Evolutionary conservation across 306 rosid species (phyloP).

Genomic region (Oxytropis ochrocephala): DNA sequence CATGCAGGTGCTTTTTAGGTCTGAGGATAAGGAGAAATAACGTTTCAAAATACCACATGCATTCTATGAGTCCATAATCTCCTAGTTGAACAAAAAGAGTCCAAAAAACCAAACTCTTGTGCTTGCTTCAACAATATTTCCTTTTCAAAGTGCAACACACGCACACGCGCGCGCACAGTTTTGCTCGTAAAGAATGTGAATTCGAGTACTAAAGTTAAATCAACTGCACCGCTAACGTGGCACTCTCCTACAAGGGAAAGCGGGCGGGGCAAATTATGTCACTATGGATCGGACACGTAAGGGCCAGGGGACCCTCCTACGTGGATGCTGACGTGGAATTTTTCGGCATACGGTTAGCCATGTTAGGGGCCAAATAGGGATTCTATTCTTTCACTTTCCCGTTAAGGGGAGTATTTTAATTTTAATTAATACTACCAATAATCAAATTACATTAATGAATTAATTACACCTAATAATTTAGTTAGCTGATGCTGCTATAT

Average conservation of each 20-base stretch:
- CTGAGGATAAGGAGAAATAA: too few species aligned
- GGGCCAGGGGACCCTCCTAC: conserved; percentile 54
- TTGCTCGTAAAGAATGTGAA: not conserved
- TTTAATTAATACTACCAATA: not conserved
- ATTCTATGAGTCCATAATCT: too few species aligned
- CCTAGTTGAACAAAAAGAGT: too few species aligned
- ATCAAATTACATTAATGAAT: not conserved
- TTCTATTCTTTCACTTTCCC: conserved; percentile 45
- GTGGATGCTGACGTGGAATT: conserved; percentile 68
- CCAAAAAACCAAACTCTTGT: too few species aligned
- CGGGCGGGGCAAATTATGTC: conserved; percentile 55
- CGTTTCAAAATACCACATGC: too few species aligned
- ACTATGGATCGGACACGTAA: conserved; percentile 49
- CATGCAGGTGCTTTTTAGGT: too few species aligned
- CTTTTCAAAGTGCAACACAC: too few species aligned
- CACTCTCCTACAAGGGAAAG: conserved; percentile 65
- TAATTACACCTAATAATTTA: not conserved
- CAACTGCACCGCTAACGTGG: conserved; percentile 35
- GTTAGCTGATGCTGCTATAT: not conserved
- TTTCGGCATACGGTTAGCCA: conserved; percentile 40
- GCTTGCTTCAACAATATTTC: too few species aligned
- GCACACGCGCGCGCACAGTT: not conserved
- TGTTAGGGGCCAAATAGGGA: conserved; percentile 43
- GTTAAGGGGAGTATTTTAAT: conserved; percentile 63
- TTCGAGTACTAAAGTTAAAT: not conserved